Evolutionary conservation across 129 eudicot genomes (phyloP), one percentile per base, ranked within the genome.

Genomic region (Tagetes patula): DNA sequence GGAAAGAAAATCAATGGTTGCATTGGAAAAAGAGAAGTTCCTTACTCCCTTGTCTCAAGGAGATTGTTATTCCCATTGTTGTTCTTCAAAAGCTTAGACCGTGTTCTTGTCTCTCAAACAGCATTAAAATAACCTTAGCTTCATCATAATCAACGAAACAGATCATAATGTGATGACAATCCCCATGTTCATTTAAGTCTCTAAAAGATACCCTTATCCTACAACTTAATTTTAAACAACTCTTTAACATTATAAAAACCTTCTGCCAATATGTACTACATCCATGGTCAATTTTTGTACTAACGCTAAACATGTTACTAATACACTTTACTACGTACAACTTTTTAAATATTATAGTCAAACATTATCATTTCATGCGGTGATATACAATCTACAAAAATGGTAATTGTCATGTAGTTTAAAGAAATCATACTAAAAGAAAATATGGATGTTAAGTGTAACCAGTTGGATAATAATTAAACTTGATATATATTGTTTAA

Each of bases 11-110:
- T 75, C 60, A 80, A 58, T 54, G 68, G 62, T 75, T 77, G 84
- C 83, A 75, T 85, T 5, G 94, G 74, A 72, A 85, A 79, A 75
- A 69, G 89, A 31, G 87, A 72, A 83, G 65, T 85, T 83, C 80
- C 84, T 71, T 85, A 82, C 70, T 78, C 79, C 89, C 90, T 71
- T 85, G 89, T 85, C 80, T 83, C 77, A 73, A 75, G 90, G 94
- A 85, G 87, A 85, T 80, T 82, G 82, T 78, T 78, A 78, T 71
- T 78, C 82, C 73, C 82, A 56, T 78, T 75, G 84, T 75, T 71
- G 62, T 78, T 74, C 71, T 52, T 65, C 50, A 47, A 66, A 71
- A 14, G 55, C 62, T 53, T 54, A 61, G 43, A 36, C 36, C 67
- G 37, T 78, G 67, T 74, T 78, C 67, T 78, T 65, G 77, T 78